Base-by-base conservation (phyloP, 2,329 filamentous ascomycete genomes). In the Teratosphaeria viscida region DNA sequence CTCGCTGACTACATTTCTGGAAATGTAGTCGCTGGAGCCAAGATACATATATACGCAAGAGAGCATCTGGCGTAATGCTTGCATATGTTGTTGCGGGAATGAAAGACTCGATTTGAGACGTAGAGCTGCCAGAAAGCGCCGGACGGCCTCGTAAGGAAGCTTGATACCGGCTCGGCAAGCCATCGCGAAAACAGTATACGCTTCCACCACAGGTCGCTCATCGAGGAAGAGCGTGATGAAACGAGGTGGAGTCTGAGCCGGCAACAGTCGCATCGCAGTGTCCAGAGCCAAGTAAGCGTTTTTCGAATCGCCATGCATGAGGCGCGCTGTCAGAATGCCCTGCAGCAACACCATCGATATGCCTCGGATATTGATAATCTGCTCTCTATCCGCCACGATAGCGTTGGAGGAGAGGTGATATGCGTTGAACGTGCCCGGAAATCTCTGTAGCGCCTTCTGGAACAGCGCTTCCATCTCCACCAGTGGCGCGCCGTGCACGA, bases 211-310 rank as follows among this genome's bases (percentile, higher is more conserved):
- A 3, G 79, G 78, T 47, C 79, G 71, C 54, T 79, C 72, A 26
- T 69, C 67, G 47, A 80, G 70, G 63, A 81, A 77, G 1, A 77
- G 57, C 43, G 74, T 73, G 64, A 79, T 77, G 62, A 79, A 72
- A 8, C 77, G 72, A 1, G 66, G 39, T 0, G 76, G 76, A 1
- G 75, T 66, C 26, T 73, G 68, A 0, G 71, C 72, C 1, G 79
- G 79, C 60, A 74, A 76, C 5, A 82, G 70, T 29, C 79, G 73
- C 5, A 81, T 66, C 2, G 72, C 71, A 10, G 77, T 77, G 65
- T 82, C 80, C 2, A 82, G 69, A 4, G 73, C 76, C 19, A 82
- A 71, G 61, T 82, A 82, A 1, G 79, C 77, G 10, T 72, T 74
- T 43, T 69, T 73, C 70, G 78, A 77, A 57, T 81, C 76, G 19